phyloP scores from a whole-genome alignment of 1,139 yeast species.

The Petasospora rhodanensis region DNA sequence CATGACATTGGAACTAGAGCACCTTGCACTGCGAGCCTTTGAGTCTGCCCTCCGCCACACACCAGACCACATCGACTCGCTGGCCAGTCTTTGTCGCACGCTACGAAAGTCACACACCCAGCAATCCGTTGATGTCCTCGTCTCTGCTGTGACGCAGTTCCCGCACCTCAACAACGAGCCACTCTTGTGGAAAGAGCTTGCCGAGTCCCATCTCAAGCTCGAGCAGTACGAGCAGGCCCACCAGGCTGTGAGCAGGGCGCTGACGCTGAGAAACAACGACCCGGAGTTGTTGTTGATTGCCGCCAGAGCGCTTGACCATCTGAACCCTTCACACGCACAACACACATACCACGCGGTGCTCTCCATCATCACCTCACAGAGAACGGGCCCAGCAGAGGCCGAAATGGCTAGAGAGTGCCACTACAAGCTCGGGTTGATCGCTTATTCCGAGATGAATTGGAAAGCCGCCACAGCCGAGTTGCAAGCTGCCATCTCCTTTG shows the following conservation, averaged over 20 bases:
- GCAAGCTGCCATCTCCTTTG: constrained; percentile 43
- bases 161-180: constrained; percentile 33
- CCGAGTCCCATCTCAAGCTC: constrained; percentile 44
- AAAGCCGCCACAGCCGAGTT: constrained; percentile 45
- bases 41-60: constrained; percentile 44
- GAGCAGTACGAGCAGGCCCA: constrained; percentile 51
- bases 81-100: constrained; percentile 40
- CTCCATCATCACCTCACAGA: constrained; percentile 34
- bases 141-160: constrained; percentile 36
- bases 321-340: constrained; percentile 42
- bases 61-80: constrained; percentile 38
- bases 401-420: constrained; percentile 50
- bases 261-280: constrained; percentile 39
- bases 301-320: constrained; percentile 42
- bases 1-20: constrained; percentile 36
- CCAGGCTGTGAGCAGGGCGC: constrained; percentile 41
- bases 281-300: constrained; percentile 43
- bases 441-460: constrained; percentile 46
- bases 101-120: constrained; percentile 35
- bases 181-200: constrained; percentile 41
- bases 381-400: constrained; percentile 20
- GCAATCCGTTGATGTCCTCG: constrained; percentile 40
- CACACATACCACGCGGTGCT: constrained; percentile 43
- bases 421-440: constrained; percentile 49
- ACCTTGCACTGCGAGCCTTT: constrained; percentile 41